phyloP scores from a whole-genome alignment of 2,329 filamentous ascomycete species.

The Paraphaeosphaeria minitans region DNA sequence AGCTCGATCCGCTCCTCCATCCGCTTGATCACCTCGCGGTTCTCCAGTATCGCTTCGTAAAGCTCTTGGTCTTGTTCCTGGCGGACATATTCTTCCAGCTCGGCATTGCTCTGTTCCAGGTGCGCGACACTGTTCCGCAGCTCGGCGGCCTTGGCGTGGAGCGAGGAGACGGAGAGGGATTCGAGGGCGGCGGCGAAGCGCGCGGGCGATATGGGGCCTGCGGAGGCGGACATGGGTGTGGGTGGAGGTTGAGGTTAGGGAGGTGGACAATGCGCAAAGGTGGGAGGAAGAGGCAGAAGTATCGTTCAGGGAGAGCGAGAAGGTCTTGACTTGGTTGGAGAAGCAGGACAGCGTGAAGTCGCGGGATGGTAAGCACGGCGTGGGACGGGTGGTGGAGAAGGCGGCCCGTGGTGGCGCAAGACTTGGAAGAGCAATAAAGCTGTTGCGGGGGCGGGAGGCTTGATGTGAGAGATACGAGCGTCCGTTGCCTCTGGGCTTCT shows the following conservation, averaged over 20 bases:
- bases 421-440: constrained; percentile 8
- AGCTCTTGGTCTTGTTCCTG: constrained; percentile 69
- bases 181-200: constrained; percentile 71
- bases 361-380: constrained; percentile 9
- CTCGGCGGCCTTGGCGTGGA: constrained; percentile 77
- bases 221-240: constrained; percentile 63
- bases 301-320: constrained; percentile 7
- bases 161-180: constrained; percentile 67
- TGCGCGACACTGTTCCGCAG: constrained; percentile 76
- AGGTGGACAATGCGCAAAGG: constrained; percentile 1
- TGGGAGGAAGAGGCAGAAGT: background rate
- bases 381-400: constrained; percentile 5
- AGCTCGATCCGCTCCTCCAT: constrained; percentile 70
- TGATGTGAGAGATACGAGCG: background rate
- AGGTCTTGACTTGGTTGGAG: constrained; percentile 11
- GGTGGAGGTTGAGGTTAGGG: constrained; percentile 2
- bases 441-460: background rate
- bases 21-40: constrained; percentile 69
- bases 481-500: background rate
- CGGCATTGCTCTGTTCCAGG: constrained; percentile 73
- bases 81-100: constrained; percentile 66
- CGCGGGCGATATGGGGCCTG: constrained; percentile 64
- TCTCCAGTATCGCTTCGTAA: constrained; percentile 74
- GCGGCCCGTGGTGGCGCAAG: constrained; percentile 8
- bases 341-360: constrained; percentile 10